A percentile compares a stretch with the other conserved stretches of the same genome.
phyloP scores from a whole-genome alignment of 2,329 filamentous ascomycete species.

The Juglanconis oblonga region DNA sequence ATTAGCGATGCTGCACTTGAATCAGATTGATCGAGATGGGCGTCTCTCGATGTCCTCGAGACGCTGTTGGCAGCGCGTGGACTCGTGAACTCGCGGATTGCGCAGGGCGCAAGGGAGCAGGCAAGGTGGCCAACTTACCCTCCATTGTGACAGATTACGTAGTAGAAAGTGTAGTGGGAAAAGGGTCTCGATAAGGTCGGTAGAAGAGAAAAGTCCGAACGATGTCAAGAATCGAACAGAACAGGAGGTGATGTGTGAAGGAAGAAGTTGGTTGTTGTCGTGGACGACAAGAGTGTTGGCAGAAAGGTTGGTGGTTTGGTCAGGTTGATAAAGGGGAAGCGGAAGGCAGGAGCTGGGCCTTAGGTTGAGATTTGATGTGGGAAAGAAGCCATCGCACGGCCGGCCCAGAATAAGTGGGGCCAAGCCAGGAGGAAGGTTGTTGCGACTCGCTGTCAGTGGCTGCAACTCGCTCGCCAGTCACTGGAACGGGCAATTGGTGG shows the following conservation, averaged over 20 bases:
- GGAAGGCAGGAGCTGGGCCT: slow-evolving; percentile 17
- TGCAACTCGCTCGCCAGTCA: slow-evolving; percentile 11
- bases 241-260: slow-evolving; percentile 10
- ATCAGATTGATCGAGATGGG: slow-evolving; percentile 8
- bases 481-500: slow-evolving; percentile 19
- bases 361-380: slow-evolving; percentile 20
- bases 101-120: slow-evolving; percentile 18
- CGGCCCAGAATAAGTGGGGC: slow-evolving; percentile 15
- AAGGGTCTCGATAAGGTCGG: slow-evolving; percentile 24
- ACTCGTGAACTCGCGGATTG: slow-evolving; percentile 2
- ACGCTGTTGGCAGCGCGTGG: slow-evolving; percentile 17
- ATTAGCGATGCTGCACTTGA: slow-evolving; percentile 37
- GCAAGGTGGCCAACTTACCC: slow-evolving; percentile 41
- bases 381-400: slow-evolving; percentile 20
- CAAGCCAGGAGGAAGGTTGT: slow-evolving; percentile 2
- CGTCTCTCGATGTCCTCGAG: slow-evolving; percentile 7
- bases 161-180: slow-evolving; percentile 23
- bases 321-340: slow-evolving; percentile 19
- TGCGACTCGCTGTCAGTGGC: slow-evolving; percentile 12
- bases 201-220: slow-evolving; percentile 25
- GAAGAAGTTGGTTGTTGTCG: slow-evolving; percentile 10
- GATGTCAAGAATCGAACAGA: slow-evolving; percentile 19
- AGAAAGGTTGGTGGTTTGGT: slow-evolving; percentile 17
- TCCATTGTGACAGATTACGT: slow-evolving; percentile 55
- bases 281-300: slow-evolving; percentile 15